phyloP scores from a whole-genome alignment of 2,329 filamentous ascomycete species.

The Calonectria pauciramosa region DNA sequence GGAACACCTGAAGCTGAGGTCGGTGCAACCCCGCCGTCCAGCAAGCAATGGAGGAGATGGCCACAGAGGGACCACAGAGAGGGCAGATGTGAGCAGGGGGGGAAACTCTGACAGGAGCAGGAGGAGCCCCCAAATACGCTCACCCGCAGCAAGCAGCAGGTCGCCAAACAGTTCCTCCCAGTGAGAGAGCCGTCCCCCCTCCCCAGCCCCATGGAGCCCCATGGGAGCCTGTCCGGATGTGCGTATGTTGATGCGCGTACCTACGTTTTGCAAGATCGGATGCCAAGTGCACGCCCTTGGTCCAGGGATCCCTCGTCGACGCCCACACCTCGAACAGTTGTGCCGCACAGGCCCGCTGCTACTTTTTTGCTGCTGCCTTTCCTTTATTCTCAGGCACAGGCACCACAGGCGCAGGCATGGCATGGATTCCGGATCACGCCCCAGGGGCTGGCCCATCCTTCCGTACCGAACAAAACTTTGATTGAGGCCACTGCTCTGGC shows the following conservation, averaged over 20 bases:
- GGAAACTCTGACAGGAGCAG: constrained; percentile 23
- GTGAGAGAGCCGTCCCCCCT: background rate
- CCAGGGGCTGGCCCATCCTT: constrained; percentile 9
- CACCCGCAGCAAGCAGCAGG: background rate
- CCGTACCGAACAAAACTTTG: constrained; percentile 36
- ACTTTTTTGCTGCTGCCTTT: background rate
- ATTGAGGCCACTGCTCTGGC: constrained; percentile 42
- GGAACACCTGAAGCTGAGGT: constrained; percentile 47
- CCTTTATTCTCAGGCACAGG: background rate
- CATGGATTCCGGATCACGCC: background rate
- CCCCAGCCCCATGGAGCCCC: background rate
- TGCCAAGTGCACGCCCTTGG: constrained; percentile 39
- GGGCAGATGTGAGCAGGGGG: background rate
- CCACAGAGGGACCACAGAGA: background rate
- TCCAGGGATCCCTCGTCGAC: background rate
- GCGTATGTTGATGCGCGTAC: constrained; percentile 7
- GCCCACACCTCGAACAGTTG: background rate
- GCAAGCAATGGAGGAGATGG: constrained; percentile 14
- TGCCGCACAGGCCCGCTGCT: constrained; percentile 23
- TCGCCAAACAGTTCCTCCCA: background rate
- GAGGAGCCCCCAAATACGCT: background rate
- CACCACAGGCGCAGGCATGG: too few relatives aligned
- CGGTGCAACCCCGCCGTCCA: constrained; percentile 44
- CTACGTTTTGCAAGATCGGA: constrained; percentile 38
- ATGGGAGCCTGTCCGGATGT: background rate